Conservation (phyloP, 225 moss, liverwort and hornwort species). For the Anthoceros angustus region DNA sequence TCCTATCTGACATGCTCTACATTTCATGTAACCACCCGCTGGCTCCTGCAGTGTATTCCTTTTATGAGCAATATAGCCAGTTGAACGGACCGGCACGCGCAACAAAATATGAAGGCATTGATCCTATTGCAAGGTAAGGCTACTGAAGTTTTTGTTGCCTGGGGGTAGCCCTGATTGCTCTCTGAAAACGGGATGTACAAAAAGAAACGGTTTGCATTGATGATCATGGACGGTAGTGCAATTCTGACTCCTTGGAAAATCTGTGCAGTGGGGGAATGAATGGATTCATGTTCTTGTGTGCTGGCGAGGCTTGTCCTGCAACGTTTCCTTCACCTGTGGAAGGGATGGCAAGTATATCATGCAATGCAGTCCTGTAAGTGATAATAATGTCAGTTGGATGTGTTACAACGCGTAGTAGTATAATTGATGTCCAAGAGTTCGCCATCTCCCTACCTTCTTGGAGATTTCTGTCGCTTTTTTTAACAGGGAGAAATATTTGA, state of each 20-base stretch:
- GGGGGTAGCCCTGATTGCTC: background rate
- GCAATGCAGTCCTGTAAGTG: conserved; percentile 89
- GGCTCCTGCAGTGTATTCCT: conserved; percentile 77
- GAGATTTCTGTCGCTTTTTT: background rate
- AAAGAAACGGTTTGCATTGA: conserved; percentile 1
- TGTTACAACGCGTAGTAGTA: background rate
- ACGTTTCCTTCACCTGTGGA: conserved; percentile 85
- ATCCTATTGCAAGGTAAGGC: conserved; percentile 58
- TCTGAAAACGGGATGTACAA: background rate
- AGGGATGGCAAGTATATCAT: conserved; percentile 60
- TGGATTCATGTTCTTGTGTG: conserved; percentile 71
- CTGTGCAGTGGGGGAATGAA: conserved; percentile 78
- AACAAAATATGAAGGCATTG: conserved; percentile 47
- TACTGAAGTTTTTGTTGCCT: background rate
- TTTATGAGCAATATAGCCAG: conserved; percentile 72
- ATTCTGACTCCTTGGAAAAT: conserved; percentile 7
- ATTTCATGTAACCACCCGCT: conserved; percentile 70
- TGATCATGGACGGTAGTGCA: background rate
- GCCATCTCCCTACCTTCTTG: background rate
- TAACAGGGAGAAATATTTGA: no score
- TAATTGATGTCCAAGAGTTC: background rate
- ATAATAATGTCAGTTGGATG: background rate
- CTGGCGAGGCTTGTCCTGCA: conserved; percentile 85
- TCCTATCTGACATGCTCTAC: conserved; percentile 60
- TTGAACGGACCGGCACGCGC: conserved; percentile 38